Percentiles rank a stretch among this genome's conserved stretches.
phyloP scores from a whole-genome alignment of 257 asterid genomes.

The Gentiana dahurica region DNA sequence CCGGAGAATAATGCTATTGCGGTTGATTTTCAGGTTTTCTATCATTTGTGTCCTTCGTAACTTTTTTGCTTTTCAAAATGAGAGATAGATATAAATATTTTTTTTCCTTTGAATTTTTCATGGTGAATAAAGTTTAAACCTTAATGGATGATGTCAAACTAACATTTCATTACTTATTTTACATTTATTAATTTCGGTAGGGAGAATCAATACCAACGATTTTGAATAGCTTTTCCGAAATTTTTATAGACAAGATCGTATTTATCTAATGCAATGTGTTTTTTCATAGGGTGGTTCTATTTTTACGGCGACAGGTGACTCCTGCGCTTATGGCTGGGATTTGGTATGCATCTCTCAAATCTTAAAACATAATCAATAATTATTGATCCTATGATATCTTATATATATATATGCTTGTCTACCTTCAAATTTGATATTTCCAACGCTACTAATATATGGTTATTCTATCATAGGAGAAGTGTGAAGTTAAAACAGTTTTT shows the following conservation, averaged over 20 bases:
- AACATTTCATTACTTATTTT: too few relatives aligned
- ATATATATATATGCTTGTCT: too few relatives aligned
- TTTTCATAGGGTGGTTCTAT: constrained; percentile 57
- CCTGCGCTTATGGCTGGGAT: constrained; percentile 96
- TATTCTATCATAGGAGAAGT: constrained; percentile 44
- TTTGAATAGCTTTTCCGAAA: too few relatives aligned
- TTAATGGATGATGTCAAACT: too few relatives aligned
- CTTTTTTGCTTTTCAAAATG: too few relatives aligned
- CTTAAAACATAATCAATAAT: constrained; percentile 6
- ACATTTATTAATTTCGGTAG: too few relatives aligned
- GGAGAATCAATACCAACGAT: too few relatives aligned
- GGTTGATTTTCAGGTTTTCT: constrained; percentile 55
- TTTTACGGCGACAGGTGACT: constrained; percentile 93
- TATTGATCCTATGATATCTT: background rate
- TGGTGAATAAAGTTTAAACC: too few relatives aligned
- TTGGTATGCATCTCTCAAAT: constrained; percentile 51
- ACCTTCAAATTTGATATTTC: too few relatives aligned
- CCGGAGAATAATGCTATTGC: constrained; percentile 95
- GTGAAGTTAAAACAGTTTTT: constrained; percentile 60
- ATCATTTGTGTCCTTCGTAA: constrained; percentile 5
- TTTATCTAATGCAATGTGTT: constrained; percentile 11
- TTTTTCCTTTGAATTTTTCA: too few relatives aligned
- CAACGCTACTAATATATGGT: background rate
- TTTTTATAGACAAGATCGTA: too few relatives aligned
- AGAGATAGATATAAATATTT: background rate